These are phyloP conservation scores for Penium margaritaceum DNA, from an alignment of 139 green algal genomes.

Conservation along the genomic window DNA sequence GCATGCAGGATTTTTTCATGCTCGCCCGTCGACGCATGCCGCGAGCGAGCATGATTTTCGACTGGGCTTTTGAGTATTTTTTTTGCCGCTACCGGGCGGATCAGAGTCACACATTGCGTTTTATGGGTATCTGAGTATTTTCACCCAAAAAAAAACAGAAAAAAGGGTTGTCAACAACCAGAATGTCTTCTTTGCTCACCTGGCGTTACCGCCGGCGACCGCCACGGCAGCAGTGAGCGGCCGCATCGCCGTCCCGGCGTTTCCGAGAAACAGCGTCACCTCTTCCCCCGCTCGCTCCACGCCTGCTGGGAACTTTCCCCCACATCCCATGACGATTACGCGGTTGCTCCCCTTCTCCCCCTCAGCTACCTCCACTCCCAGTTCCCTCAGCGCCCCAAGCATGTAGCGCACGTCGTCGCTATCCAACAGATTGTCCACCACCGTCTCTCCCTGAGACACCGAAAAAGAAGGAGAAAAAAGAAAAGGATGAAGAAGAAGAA, in stretches of 20 bases:
- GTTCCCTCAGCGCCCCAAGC: conserved; percentile 68
- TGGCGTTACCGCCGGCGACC: conserved; percentile 77
- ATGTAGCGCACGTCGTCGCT: conserved; percentile 83
- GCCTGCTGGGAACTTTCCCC: conserved; percentile 66
- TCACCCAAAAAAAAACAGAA: conserved; percentile 51
- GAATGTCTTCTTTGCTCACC: neutral
- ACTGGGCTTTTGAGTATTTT: too few relatives aligned
- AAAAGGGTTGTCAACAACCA: neutral
- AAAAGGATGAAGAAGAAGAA: too few relatives aligned
- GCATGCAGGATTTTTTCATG: too few relatives aligned
- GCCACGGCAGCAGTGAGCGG: conserved; percentile 92
- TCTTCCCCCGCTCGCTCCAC: neutral
- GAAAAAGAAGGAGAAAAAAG: too few relatives aligned
- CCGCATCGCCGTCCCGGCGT: conserved; percentile 95
- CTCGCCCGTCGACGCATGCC: too few relatives aligned
- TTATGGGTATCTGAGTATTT: too few relatives aligned
- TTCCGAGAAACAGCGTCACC: conserved; percentile 89
- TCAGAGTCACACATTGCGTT: too few relatives aligned
- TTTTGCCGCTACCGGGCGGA: too few relatives aligned
- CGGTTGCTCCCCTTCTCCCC: conserved; percentile 59
- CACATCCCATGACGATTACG: conserved; percentile 72
- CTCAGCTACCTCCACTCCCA: conserved; percentile 72
- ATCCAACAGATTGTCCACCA: conserved; percentile 89
- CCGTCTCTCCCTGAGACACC: conserved; percentile 43
- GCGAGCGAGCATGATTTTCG: too few relatives aligned